Conservation (phyloP, 441 rosid genomes). For the Corymbia calophylla region DNA sequence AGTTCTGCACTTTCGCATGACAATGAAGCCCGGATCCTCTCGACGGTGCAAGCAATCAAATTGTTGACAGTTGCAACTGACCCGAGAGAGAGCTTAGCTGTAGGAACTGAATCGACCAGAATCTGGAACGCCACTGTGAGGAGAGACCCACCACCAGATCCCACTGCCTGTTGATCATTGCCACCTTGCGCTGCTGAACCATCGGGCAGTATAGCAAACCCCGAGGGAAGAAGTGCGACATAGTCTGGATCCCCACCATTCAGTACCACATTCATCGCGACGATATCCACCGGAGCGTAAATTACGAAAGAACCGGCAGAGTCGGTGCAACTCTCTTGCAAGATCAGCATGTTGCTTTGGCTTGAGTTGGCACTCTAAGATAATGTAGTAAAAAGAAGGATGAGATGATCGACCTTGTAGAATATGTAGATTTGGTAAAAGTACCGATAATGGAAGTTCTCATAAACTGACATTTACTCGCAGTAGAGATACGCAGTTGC, state of each 20-base stretch:
- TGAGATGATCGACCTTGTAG: neutral
- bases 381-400: neutral
- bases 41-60: constrained; percentile 60
- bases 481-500: constrained; percentile 80
- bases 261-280: constrained; percentile 55
- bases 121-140: constrained; percentile 81
- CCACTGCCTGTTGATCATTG: constrained; percentile 2
- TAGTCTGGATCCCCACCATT: constrained; percentile 75
- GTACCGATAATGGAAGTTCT: neutral
- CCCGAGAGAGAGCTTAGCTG: constrained; percentile 63
- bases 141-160: constrained; percentile 52
- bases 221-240: constrained; percentile 82
- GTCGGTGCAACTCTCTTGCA: constrained; percentile 82
- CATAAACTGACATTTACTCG: constrained; percentile 54
- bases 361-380: constrained; percentile 48
- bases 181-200: constrained; percentile 21
- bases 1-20: constrained; percentile 30
- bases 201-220: constrained; percentile 80
- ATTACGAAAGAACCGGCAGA: constrained; percentile 60
- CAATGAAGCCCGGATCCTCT: constrained; percentile 57
- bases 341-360: constrained; percentile 63
- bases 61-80: constrained; percentile 87
- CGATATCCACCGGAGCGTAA: constrained; percentile 68
- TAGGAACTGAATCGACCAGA: constrained; percentile 58
- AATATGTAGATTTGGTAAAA: neutral